Conservation (phyloP, 352 stramenopile genomes). For the Globisporangium mamillatum region DNA sequence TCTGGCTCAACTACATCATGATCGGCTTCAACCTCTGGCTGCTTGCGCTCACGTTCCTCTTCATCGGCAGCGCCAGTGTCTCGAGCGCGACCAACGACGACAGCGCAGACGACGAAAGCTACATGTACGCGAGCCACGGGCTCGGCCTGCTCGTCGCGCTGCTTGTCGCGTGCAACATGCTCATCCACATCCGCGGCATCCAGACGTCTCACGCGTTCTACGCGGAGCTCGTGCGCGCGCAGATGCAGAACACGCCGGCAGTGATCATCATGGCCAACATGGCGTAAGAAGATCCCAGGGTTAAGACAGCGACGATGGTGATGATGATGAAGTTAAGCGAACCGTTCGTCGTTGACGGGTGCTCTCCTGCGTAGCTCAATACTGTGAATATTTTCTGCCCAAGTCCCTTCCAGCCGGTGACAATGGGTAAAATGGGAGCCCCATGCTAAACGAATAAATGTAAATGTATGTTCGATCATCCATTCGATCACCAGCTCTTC, state of each 20-base stretch:
- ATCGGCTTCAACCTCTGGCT: slow-evolving; percentile 66
- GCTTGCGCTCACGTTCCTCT: slow-evolving; percentile 43
- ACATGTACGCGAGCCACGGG: slow-evolving; percentile 38
- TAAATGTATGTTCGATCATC: neutral
- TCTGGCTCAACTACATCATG: slow-evolving; percentile 75
- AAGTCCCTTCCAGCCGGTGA: neutral
- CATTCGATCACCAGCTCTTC: neutral
- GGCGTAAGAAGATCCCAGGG: neutral
- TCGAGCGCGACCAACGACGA: slow-evolving; percentile 10
- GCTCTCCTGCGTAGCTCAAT: neutral
- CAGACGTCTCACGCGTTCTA: slow-evolving; percentile 31
- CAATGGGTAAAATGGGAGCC: neutral
- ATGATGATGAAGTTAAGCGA: neutral
- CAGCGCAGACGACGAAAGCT: slow-evolving; percentile 23
- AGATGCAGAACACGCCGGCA: neutral
- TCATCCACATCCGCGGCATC: slow-evolving; percentile 60
- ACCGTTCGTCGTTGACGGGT: neutral
- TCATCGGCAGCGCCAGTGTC: slow-evolving; percentile 18
- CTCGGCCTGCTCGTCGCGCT: slow-evolving; percentile 46
- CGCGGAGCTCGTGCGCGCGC: slow-evolving; percentile 30
- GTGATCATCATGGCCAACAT: slow-evolving; percentile 21
- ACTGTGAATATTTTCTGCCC: neutral
- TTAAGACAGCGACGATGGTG: neutral
- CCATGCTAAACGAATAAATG: slow-evolving; percentile 1
- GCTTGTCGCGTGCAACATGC: slow-evolving; percentile 47